Percentiles rank a stretch among this genome's conserved stretches.
These are phyloP conservation scores for Schwanniomyces vanrijiae DNA, from an alignment of 805 yeast genomes.

Conservation along the genomic window DNA sequence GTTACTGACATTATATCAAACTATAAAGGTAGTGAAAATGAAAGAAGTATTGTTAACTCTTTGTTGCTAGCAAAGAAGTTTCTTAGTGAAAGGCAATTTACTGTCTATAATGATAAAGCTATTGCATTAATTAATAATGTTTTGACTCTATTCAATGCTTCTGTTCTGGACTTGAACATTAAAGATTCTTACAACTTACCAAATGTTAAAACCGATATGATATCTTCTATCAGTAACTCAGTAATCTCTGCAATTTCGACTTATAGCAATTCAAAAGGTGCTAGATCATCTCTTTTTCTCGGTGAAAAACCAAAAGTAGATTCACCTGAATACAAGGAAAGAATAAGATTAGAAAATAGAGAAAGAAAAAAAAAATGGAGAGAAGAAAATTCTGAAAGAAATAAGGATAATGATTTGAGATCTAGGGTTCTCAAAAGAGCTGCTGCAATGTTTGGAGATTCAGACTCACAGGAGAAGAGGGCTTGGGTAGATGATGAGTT, in stretches of 20 bases:
- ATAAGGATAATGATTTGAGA: constrained; percentile 84
- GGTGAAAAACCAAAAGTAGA: constrained; percentile 27
- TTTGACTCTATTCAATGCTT: constrained; percentile 14
- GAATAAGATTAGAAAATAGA: constrained; percentile 65
- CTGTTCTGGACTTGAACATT: constrained; percentile 6
- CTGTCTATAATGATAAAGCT: constrained; percentile 17
- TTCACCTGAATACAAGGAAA: constrained; percentile 48
- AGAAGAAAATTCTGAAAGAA: constrained; percentile 73
- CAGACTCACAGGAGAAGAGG: constrained; percentile 48
- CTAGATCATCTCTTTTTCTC: constrained; percentile 11
- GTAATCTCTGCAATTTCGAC: constrained; percentile 24
- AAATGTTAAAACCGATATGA: constrained; percentile 8
- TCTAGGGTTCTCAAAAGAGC: constrained; percentile 79
- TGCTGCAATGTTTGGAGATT: constrained; percentile 58
- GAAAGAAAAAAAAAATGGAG: constrained; percentile 84
- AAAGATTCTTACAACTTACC: constrained; percentile 2
- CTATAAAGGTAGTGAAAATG: constrained; percentile 22
- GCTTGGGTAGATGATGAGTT: constrained; percentile 80
- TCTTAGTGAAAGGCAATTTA: constrained; percentile 16
- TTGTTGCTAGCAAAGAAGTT: constrained; percentile 31
- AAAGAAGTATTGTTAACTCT: constrained; percentile 25
- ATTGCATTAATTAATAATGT: constrained; percentile 23
- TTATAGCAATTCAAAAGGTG: constrained; percentile 18
- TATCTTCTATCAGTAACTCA: constrained; percentile 15
- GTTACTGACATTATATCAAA: constrained; percentile 19